These are phyloP conservation scores for Azolla pinnata DNA, from an alignment of 75 land plant species.

Conservation along the genomic window DNA sequence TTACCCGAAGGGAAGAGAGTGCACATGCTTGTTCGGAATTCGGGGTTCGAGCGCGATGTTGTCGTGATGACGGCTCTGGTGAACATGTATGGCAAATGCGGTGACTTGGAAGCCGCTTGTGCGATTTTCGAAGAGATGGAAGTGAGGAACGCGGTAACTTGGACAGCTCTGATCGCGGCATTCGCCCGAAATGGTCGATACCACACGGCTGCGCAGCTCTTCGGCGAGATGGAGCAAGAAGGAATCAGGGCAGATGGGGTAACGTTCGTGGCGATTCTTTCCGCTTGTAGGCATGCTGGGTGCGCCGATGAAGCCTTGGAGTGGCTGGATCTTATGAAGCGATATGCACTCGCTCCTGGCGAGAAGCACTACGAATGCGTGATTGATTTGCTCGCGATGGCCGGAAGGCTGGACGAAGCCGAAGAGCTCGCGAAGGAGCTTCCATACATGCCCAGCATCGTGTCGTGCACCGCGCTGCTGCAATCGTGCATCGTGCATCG, in stretches of 20 bases:
- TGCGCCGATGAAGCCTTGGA: background rate
- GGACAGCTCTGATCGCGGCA: slow-evolving; percentile 19
- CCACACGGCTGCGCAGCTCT: slow-evolving; percentile 12
- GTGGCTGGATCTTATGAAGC: background rate
- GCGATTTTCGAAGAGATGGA: slow-evolving; percentile 14
- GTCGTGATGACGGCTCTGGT: slow-evolving; percentile 20
- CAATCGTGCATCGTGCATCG: background rate
- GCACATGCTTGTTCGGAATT: slow-evolving; percentile 9
- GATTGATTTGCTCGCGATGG: slow-evolving; percentile 1
- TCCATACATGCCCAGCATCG: background rate
- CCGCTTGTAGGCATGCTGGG: slow-evolving; percentile 20
- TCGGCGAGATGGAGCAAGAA: slow-evolving; percentile 6
- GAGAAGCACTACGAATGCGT: background rate
- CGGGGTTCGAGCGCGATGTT: slow-evolving; percentile 5
- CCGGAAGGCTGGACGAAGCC: slow-evolving; percentile 1
- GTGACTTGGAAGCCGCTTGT: slow-evolving; percentile 3
- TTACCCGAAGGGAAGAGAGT: slow-evolving; percentile 10
- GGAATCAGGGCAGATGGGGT: slow-evolving; percentile 11
- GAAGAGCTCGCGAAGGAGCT: background rate
- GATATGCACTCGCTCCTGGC: background rate
- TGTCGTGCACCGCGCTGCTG: slow-evolving; percentile 4
- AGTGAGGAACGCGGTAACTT: slow-evolving; percentile 15
- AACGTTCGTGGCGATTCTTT: slow-evolving; percentile 17
- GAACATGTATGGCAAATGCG: slow-evolving; percentile 34
- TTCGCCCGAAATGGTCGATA: slow-evolving; percentile 13